These are phyloP conservation scores for Stellera chamaejasme DNA, from an alignment of 345 rosid genomes.

Conservation along the genomic window DNA sequence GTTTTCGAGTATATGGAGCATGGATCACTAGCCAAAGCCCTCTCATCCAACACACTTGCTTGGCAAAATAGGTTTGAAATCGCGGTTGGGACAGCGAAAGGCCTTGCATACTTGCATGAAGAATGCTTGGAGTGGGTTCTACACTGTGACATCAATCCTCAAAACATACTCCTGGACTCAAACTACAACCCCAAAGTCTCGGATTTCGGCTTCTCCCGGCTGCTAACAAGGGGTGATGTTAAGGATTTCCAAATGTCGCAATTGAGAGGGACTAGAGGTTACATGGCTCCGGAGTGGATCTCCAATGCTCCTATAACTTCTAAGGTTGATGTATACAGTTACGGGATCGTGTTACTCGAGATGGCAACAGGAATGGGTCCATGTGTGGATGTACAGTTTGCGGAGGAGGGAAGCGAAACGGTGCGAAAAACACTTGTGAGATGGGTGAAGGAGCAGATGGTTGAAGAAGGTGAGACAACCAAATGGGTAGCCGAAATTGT, in stretches of 20 bases:
- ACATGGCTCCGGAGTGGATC: conserved; percentile 24
- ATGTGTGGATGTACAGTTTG: too few relatives aligned
- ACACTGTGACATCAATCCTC: conserved; percentile 63
- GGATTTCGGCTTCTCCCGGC: conserved; percentile 48
- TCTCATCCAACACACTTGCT: conserved; percentile 19
- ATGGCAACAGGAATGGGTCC: conserved; percentile 29
- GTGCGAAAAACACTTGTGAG: too few relatives aligned
- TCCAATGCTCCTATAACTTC: conserved; percentile 28
- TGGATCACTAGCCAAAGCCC: conserved; percentile 40
- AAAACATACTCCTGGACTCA: conserved; percentile 42
- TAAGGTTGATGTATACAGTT: conserved; percentile 37
- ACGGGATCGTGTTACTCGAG: conserved; percentile 34
- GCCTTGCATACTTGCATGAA: conserved; percentile 50
- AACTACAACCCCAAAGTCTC: conserved; percentile 43
- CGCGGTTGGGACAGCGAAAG: conserved; percentile 51
- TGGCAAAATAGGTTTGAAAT: conserved; percentile 45
- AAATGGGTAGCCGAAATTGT: too few relatives aligned
- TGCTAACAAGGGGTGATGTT: conserved; percentile 18
- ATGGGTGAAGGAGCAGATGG: too few relatives aligned
- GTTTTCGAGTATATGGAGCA: conserved; percentile 42
- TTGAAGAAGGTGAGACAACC: too few relatives aligned
- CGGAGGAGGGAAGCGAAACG: too few relatives aligned
- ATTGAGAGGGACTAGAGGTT: conserved; percentile 32
- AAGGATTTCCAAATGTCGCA: conserved; percentile 13
- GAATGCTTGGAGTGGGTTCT: conserved; percentile 52